Evolutionary conservation across 164 flowering plant species (phyloP).

Genomic region (Malania oleifera): DNA sequence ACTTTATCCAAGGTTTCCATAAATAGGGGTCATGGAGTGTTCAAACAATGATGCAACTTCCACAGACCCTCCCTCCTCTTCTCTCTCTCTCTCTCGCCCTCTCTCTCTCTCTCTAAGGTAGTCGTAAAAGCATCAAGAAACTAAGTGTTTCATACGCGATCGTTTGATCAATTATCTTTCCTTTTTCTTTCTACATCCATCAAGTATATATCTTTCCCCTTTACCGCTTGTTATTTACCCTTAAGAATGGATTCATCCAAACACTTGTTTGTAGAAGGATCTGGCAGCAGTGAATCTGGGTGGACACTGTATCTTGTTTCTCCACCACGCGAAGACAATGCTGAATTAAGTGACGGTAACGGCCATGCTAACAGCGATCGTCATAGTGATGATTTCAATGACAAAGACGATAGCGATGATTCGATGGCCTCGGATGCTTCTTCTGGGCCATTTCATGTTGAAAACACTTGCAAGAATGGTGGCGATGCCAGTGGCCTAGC

Average conservation of each 20-base stretch:
- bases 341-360: conserved; percentile 20
- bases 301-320: conserved; percentile 78
- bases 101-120: conserved; percentile 4
- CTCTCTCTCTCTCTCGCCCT: conserved; percentile 1
- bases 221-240: neutral
- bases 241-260: conserved; percentile 20
- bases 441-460: conserved; percentile 49
- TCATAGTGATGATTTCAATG: conserved; percentile 6
- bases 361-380: conserved; percentile 9
- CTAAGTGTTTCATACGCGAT: too few species aligned
- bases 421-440: conserved; percentile 90
- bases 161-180: neutral
- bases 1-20: neutral
- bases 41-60: conserved; percentile 6
- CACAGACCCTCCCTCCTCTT: too few species aligned
- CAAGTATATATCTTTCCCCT: conserved; percentile 1
- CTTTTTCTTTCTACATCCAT: neutral
- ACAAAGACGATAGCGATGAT: conserved; percentile 56
- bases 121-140: too few species aligned
- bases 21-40: neutral
- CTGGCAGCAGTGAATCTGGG: conserved; percentile 80
- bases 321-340: conserved; percentile 40
- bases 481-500: conserved; percentile 6
- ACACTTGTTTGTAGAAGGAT: conserved; percentile 26
- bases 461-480: conserved; percentile 9